Base-by-base conservation (phyloP, 345 rosid species). In the Pseudoturritis turrita region DNA sequence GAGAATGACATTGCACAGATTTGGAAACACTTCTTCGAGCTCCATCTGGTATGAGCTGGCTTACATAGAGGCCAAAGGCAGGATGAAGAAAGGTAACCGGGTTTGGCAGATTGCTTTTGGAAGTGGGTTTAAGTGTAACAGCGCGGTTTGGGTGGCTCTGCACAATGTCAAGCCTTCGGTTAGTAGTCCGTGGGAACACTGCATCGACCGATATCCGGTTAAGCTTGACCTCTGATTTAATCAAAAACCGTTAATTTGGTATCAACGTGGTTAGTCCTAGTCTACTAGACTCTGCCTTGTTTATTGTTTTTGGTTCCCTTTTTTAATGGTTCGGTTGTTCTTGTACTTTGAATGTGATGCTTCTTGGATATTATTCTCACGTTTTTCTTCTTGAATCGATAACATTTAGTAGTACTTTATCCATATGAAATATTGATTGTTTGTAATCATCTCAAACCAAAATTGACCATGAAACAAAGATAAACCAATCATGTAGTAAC, bases 41-140 rank as follows among this genome's bases (percentile, higher is more conserved):
- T 92, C 96, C 0, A 92, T 92, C 7, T 92, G 98, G 98, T 92
- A 92, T 28, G 98, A 89, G 63, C 36, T 92, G 65, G 96, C 98
- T 41, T 92, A 92, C 65, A 91, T 69, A 0, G 97, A 91, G 58
- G 93, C 93, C 13, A 86, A 89, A 71, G 96, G 88, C 4, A 85
- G 92, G 84, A 88, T 89, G 85, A 78, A 79, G 46, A 89, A 78
- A 83, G 92, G 96, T n/a, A 79, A 89, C 71, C 74, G 96, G 0
- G 85, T 91, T 70, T 91, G 97, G 96, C 97, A 91, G 76, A 91
- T 91, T 68, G 94, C 96, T 26, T 90, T 90, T 23, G 94, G 96
- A 39, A 89, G 96, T 54, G 96, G 96, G 36, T 90, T 92, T 79
- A 92, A 92, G 79, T 92, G 98, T 77, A 92, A 92, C 80, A 92